Base-by-base conservation (phyloP, 2,329 filamentous ascomycete genomes). In the Aspergillus pseudoviridinutans region DNA sequence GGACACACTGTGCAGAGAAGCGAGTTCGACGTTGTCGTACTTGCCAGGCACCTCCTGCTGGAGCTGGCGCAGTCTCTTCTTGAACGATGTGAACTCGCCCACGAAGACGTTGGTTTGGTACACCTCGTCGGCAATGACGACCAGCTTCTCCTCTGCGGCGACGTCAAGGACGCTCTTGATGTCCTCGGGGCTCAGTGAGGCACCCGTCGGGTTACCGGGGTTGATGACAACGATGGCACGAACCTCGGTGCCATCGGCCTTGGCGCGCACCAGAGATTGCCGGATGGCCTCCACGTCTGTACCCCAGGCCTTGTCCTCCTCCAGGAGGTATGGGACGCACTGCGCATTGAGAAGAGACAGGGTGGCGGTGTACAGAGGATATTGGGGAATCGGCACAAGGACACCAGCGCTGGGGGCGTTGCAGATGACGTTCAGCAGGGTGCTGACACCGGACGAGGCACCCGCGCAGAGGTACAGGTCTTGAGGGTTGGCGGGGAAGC, bases 21-120 rank as follows among this genome's bases (percentile, higher is more conserved):
- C 93, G 57, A 99, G 85, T 80, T 97, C 92, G 59, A 99, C 81
- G 65, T 84, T 75, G 76, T 96, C 90, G 78, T 91, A 97, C 73
- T 86, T 87, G 69, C 86, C 89, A 1, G 88, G 85, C 49, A 82
- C 76, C 71, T 88, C 78, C 74, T 88, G 81, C 76, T 97, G 93
- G 68, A 97, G 79, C 66, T 88, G 72, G 62, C 92, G 86, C 52
- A 99, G 84, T 44, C 88, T 87, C 68, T 89, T 87, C 81, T 97
- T 97, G 87, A 99, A 97, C 70, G 90, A 95, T 78, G 90, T 86
- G 81, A 99, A 99, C 74, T 93, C 83, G 75, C 94, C 94, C 61
- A 89, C 80, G 78, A 99, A 99, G 67, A 99, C 90, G 76, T 99
- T 99, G 71, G 94, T 97, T 79, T 99, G 94, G 84, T 99, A 99